A percentile compares a stretch with the other conserved stretches of the same genome.
These are phyloP conservation scores for Dunaliella primolecta DNA, from an alignment of 139 green algal species.

Conservation along the genomic window DNA sequence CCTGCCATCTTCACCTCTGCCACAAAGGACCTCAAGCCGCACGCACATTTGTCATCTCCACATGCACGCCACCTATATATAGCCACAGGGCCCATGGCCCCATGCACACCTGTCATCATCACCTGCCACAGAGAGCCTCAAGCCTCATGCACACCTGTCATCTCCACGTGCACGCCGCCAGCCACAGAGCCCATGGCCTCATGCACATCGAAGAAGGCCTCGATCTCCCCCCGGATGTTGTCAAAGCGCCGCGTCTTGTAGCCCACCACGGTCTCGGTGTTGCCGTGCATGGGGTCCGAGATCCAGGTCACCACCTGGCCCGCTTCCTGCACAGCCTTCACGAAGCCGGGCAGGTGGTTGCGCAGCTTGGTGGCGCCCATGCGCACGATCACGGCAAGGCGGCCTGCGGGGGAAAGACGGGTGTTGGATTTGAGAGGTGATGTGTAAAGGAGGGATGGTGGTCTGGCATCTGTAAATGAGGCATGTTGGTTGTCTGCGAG, in stretches of 20 bases:
- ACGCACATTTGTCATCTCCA: too few species aligned
- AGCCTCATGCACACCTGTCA: slow-evolving; percentile 78
- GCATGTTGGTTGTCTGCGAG: too few species aligned
- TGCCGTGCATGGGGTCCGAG: slow-evolving; percentile 98
- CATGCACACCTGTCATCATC: too few species aligned
- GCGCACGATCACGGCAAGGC: slow-evolving; percentile 90
- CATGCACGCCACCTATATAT: too few species aligned
- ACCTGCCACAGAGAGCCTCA: too few species aligned
- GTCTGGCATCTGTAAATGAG: too few species aligned
- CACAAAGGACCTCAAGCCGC: too few species aligned
- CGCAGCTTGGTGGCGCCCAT: slow-evolving; percentile 94
- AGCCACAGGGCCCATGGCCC: too few species aligned
- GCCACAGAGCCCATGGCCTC: slow-evolving; percentile 58
- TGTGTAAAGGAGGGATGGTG: too few species aligned
- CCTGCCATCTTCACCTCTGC: too few species aligned
- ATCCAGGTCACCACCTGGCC: slow-evolving; percentile 94
- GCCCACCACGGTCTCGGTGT: slow-evolving; percentile 88
- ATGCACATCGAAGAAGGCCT: slow-evolving; percentile 89
- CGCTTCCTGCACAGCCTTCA: slow-evolving; percentile 62
- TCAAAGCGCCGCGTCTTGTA: slow-evolving; percentile 98
- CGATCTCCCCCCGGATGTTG: slow-evolving; percentile 75
- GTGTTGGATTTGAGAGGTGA: too few species aligned
- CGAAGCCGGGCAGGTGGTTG: slow-evolving; percentile 70
- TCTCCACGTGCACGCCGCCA: slow-evolving; percentile 97
- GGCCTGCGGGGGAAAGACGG: slow-evolving; percentile 49